These are phyloP conservation scores for Clathrospora elynae DNA, from an alignment of 2,329 filamentous ascomycete genomes.

Conservation along the genomic window DNA sequence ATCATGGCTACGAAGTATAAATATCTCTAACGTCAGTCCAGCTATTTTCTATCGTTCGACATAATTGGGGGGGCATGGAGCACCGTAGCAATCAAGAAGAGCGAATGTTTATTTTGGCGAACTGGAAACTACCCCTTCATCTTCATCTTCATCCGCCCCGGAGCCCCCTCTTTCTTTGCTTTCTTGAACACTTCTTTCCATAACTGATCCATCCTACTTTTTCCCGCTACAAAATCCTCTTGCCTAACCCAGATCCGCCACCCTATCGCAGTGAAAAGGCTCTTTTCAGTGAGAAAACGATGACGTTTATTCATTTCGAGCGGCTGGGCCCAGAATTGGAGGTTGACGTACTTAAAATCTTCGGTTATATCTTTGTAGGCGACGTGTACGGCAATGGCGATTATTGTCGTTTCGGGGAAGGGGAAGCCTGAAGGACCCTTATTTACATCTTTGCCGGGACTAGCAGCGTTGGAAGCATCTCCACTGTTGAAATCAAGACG, in stretches of 20 bases:
- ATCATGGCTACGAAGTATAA: too few relatives aligned
- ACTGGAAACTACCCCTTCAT: too few relatives aligned
- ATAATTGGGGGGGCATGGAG: too few relatives aligned
- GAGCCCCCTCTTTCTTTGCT: too few relatives aligned
- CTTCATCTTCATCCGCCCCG: too few relatives aligned
- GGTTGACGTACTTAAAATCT: not conserved
- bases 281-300: not conserved
- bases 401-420: not conserved
- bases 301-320: not conserved
- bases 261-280: not conserved
- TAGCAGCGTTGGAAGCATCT: not conserved
- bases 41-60: too few relatives aligned
- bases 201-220: not conserved
- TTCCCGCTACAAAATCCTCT: not conserved
- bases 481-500: not conserved
- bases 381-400: not conserved
- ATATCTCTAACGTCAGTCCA: too few relatives aligned
- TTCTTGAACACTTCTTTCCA: not conserved
- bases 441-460: not conserved
- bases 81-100: too few relatives aligned
- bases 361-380: constrained; percentile 2
- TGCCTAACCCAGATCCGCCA: not conserved
- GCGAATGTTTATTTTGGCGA: too few relatives aligned
- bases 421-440: not conserved
- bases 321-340: not conserved